Evolutionary conservation across 257 asterid species (phyloP).

Genomic region (Solanum pinnatisectum): DNA sequence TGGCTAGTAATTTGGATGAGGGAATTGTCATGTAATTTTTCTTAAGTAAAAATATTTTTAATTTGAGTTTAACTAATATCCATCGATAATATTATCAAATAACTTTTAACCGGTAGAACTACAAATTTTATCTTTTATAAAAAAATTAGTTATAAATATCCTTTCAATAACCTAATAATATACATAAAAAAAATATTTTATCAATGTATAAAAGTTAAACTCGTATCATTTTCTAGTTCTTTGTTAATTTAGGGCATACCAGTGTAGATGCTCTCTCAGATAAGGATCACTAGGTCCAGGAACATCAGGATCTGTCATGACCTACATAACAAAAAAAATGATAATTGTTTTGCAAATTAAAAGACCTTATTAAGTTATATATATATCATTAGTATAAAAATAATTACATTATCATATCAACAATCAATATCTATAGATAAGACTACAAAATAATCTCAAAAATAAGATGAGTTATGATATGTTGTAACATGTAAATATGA

Average conservation of each 20-base stretch:
- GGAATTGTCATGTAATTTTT: neutral
- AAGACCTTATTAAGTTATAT: neutral
- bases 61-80: neutral
- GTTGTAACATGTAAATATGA: neutral
- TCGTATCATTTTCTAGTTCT: neutral
- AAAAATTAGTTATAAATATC: neutral
- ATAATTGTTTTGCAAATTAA: neutral
- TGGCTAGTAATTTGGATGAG: neutral
- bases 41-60: neutral
- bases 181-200: neutral
- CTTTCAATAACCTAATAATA: neutral
- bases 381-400: neutral
- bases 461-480: too few relatives aligned
- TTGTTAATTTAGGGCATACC: constrained; percentile 18
- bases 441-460: neutral
- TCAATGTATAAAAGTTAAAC: neutral
- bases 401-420: neutral
- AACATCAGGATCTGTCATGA: constrained; percentile 86
- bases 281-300: constrained; percentile 95
- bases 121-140: neutral
- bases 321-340: constrained; percentile 16
- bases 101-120: fast-evolving
- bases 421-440: neutral
- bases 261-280: constrained; percentile 72
- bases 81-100: neutral